These are phyloP conservation scores for Botrytis byssoidea DNA, from an alignment of 2,329 filamentous ascomycete species.

Conservation along the genomic window DNA sequence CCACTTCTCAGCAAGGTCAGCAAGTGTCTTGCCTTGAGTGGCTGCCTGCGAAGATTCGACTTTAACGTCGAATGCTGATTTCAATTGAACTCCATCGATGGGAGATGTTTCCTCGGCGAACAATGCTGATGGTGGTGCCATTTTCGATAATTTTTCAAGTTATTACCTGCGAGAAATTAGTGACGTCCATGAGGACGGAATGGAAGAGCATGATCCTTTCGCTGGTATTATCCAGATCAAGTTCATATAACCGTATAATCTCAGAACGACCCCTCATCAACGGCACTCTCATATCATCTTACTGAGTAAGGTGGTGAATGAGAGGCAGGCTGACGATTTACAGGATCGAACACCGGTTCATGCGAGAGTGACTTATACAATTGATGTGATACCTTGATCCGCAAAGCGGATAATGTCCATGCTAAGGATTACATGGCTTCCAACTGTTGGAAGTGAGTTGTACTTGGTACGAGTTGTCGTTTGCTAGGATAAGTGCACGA, in stretches of 20 bases:
- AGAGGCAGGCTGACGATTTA: conserved; percentile 33
- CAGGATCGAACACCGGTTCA: conserved; percentile 63
- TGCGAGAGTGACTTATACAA: conserved; percentile 49
- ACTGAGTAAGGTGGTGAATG: conserved; percentile 32
- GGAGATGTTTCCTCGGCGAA: conserved; percentile 45
- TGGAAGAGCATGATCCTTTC: conserved; percentile 91
- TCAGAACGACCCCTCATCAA: conserved; percentile 56
- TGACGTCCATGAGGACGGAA: conserved; percentile 39
- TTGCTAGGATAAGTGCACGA: conserved; percentile 9
- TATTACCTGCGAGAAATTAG: conserved; percentile 45
- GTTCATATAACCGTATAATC: conserved; percentile 85
- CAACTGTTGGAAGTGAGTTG: conserved; percentile 23
- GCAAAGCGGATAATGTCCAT: conserved; percentile 37
- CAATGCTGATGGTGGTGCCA: conserved; percentile 77
- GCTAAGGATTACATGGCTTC: conserved; percentile 37
- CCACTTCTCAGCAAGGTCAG: conserved; percentile 74
- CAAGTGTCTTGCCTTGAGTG: conserved; percentile 45
- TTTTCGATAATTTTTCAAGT: conserved; percentile 47
- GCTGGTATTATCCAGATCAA: conserved; percentile 99
- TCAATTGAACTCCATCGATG: conserved; percentile 39
- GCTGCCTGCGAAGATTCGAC: conserved; percentile 48
- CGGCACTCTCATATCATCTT: conserved; percentile 35
- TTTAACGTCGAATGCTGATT: conserved; percentile 50
- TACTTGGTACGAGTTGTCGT: conserved; percentile 28
- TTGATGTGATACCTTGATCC: conserved; percentile 41